Evolutionary conservation across 78 protist species (phyloP), one percentile per base, ranked within the genome.

Genomic region (Dictyostelium citrinum): DNA sequence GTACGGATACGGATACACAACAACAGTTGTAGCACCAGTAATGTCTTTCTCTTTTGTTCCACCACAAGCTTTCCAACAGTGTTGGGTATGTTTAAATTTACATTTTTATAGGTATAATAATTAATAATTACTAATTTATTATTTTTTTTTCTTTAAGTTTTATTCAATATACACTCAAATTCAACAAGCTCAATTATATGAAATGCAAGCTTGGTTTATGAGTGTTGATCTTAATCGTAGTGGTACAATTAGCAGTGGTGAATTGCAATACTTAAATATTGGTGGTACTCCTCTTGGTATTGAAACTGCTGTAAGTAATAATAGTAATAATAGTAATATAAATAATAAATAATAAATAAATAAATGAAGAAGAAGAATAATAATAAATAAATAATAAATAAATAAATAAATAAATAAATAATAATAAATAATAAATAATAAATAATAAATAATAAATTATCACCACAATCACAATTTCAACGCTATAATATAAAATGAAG

Each of bases 271-370:
- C 5, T 43, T 85, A 20, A 72, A 76, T 1, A 85, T 85, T 60
- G 91, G 91, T 33, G 91, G 91, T 5, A 76, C 83, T 29, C 84
- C 83, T 37, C 29, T 85, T 7, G 91, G 91, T 60, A 43, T 85
- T n/a, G 91, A 85, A 5, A 85, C 91, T 14, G 91, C 91, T 1
- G 70, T 60, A 60, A n/a, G 31, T 60, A n/a, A n/a, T 12, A 60
- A 60, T 0, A 27, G 6, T 11, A 27, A 24, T 64, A n/a, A 60
- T 60, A n/a, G 2, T 60, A 5, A 60, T 60, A n/a, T 51, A 16
- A 51, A 51, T n/a, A n/a, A n/a, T n/a, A n/a, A n/a, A n/a, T n/a
- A n/a, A n/a, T n/a, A n/a, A n/a, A n/a, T n/a, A n/a, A n/a, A n/a
- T n/a, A n/a, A n/a, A n/a, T n/a, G n/a, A n/a, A n/a, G n/a, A n/a